A percentile compares a stretch with the other conserved stretches of the same genome.
These are phyloP conservation scores for Lojkania enalia DNA, from an alignment of 2,329 filamentous ascomycete species.

Conservation along the genomic window DNA sequence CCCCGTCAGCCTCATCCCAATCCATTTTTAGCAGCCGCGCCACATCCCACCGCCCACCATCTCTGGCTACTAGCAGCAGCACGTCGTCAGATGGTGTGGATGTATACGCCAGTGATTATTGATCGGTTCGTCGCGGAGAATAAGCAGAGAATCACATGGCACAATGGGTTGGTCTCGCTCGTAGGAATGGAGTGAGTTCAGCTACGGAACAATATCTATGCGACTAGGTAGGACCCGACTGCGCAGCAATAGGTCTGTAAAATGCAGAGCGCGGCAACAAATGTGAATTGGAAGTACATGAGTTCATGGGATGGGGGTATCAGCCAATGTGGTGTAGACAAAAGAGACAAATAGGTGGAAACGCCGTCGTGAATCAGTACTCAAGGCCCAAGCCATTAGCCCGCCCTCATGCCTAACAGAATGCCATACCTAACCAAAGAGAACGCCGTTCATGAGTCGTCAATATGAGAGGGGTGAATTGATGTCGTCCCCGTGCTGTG, in stretches of 20 bases:
- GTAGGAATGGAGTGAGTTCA: no score
- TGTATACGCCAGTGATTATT: no score
- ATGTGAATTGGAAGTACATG: constrained; percentile 18
- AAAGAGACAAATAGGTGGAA: constrained; percentile 21
- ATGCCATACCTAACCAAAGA: constrained; percentile 15
- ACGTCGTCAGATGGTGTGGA: no score
- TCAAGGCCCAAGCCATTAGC: constrained; percentile 7
- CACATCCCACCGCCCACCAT: not conserved
- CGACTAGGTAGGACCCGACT: constrained; percentile 6
- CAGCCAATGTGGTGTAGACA: constrained; percentile 24
- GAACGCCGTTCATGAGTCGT: constrained; percentile 38
- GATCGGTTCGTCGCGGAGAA: no score
- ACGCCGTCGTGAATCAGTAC: constrained; percentile 16
- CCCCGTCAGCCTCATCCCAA: constrained; percentile 14
- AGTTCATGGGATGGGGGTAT: constrained; percentile 29
- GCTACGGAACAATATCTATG: constrained; percentile 1
- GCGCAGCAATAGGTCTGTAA: constrained; percentile 9
- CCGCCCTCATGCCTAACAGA: constrained; percentile 26
- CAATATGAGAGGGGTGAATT: constrained; percentile 16
- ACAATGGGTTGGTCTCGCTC: no score
- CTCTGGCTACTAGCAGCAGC: no score
- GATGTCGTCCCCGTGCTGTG: constrained; percentile 20
- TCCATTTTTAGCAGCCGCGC: constrained; percentile 5
- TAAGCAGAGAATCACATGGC: no score
- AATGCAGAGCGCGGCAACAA: constrained; percentile 6